phyloP scores from a whole-genome alignment of 2,329 filamentous ascomycete species.

The Cladophialophora immunda region DNA sequence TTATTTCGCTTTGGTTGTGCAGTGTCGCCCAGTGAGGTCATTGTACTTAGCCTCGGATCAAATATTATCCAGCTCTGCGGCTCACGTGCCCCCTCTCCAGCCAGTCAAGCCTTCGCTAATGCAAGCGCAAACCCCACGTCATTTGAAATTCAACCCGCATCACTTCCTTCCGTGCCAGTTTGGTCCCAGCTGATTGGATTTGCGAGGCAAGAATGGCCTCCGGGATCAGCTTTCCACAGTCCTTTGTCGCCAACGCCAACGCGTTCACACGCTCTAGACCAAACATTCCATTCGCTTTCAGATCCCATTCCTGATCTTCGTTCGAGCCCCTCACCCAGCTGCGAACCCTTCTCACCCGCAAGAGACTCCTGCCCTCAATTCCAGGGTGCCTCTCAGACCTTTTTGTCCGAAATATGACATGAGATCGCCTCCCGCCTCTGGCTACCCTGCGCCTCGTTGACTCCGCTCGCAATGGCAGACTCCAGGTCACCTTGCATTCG shows the following conservation, averaged over 20 bases:
- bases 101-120: too few species aligned
- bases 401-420: conserved; percentile 12
- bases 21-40: too few species aligned
- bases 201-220: not conserved
- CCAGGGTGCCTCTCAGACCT: not conserved
- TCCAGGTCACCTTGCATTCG: conserved; percentile 14
- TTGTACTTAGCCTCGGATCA: too few species aligned
- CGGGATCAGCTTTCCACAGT: not conserved
- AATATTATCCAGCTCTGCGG: not conserved
- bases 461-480: conserved; percentile 22
- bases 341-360: not conserved
- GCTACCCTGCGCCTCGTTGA: not conserved
- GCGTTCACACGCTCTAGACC: not conserved
- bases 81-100: not conserved
- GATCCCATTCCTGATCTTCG: not conserved
- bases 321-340: not conserved
- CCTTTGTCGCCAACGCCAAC: not conserved
- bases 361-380: not conserved
- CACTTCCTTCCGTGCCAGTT: conserved; percentile 10
- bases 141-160: conserved; percentile 10
- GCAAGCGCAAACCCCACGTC: not conserved
- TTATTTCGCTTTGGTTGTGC: too few species aligned
- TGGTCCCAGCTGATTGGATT: not conserved
- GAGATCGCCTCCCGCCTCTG: not conserved
- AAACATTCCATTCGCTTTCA: conserved; percentile 19